Conservation (phyloP, 305 asterid genomes). For the Caryopteris hybrid region DNA sequence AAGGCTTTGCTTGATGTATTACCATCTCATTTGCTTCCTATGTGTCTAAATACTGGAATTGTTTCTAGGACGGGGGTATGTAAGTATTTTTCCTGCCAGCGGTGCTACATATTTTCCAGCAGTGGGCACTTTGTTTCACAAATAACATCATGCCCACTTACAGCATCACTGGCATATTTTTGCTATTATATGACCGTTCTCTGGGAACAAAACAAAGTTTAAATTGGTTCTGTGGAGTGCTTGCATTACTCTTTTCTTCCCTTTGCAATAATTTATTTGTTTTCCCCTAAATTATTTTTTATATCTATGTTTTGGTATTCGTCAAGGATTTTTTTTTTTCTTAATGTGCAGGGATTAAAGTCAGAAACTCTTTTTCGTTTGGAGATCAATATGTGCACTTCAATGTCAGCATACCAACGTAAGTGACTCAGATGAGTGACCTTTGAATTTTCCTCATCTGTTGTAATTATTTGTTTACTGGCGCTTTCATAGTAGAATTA, state of each 20-base stretch:
- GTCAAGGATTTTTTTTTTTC: background rate
- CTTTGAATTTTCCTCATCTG: background rate
- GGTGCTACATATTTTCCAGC: background rate
- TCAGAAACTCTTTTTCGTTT: conserved; percentile 59
- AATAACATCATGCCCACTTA: background rate
- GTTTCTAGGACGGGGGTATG: background rate
- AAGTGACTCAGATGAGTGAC: conserved; percentile 26
- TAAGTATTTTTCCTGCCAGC: no score
- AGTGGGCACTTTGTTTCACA: background rate
- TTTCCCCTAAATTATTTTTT: no score
- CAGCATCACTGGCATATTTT: background rate
- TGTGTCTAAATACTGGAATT: background rate
- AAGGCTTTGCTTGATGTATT: conserved; percentile 13
- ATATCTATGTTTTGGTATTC: background rate
- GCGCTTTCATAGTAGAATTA: background rate
- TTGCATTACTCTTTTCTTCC: background rate
- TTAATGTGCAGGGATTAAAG: conserved; percentile 63
- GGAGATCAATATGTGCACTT: conserved; percentile 96
- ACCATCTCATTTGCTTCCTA: background rate
- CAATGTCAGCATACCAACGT: conserved; percentile 88
- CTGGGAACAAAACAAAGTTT: background rate
- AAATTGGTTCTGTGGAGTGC: background rate
- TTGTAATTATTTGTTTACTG: background rate
- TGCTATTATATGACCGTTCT: background rate
- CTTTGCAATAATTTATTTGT: background rate